phyloP scores from a whole-genome alignment of 805 yeast genomes.

The Candida gorgasii region DNA sequence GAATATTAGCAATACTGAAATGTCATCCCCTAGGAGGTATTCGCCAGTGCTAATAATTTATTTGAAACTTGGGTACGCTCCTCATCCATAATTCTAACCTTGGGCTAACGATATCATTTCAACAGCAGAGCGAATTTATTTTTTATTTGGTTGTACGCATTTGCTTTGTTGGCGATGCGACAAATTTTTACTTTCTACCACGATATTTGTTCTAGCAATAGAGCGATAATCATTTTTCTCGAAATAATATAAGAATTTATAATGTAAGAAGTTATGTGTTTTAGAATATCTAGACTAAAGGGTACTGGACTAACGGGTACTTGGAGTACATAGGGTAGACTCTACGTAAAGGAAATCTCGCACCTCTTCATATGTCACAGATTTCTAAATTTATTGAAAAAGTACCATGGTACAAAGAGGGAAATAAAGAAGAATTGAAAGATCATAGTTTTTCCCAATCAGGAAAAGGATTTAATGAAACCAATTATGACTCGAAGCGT shows the following conservation, averaged over 20 bases:
- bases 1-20: not conserved
- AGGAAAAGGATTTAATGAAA: constrained; percentile 60
- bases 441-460: constrained; percentile 53
- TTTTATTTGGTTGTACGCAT: constrained; percentile 4
- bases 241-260: not conserved
- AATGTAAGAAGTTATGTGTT: not conserved
- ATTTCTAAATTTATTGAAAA: constrained; percentile 41
- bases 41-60: not conserved
- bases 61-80: not conserved
- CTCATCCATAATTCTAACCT: constrained; percentile 3
- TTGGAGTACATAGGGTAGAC: not conserved
- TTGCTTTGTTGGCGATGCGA: constrained; percentile 7
- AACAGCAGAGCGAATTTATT: constrained; percentile 4
- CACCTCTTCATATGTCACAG: constrained; percentile 16
- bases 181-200: constrained; percentile 3
- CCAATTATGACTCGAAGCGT: constrained; percentile 64
- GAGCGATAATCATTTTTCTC: constrained; percentile 1
- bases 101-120: constrained; percentile 6
- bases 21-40: constrained; percentile 1
- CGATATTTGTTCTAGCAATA: constrained; percentile 3
- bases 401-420: constrained; percentile 40
- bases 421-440: constrained; percentile 15
- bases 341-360: not conserved
- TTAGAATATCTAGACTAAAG: not conserved
- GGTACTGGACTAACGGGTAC: not conserved